Evolutionary conservation across 495 filamentous ascomycete genomes (phyloP).

Genomic region (Penicillium antarcticum): DNA sequence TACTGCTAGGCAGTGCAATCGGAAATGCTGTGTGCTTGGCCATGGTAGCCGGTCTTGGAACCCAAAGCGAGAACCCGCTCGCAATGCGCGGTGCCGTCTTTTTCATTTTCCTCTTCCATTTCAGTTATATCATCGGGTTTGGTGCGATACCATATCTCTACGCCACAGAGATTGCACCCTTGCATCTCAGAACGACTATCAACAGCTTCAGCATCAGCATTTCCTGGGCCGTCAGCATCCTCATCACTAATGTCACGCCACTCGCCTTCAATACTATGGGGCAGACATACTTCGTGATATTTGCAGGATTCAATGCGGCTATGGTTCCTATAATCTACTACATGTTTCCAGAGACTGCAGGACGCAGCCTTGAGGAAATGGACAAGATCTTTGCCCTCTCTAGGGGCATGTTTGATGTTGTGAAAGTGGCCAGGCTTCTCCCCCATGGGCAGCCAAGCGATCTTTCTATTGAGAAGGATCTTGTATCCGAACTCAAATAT

Average conservation of each 20-base stretch:
- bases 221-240: conserved; percentile 40
- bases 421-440: conserved; percentile 12
- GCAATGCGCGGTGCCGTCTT: conserved; percentile 31
- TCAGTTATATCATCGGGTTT: conserved; percentile 52
- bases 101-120: conserved; percentile 53
- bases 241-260: conserved; percentile 19
- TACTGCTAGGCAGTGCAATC: conserved; percentile 19
- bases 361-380: conserved; percentile 48
- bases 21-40: conserved; percentile 43
- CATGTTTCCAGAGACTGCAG: conserved; percentile 56
- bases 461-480: conserved; percentile 4
- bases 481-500: conserved; percentile 3
- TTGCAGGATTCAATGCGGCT: conserved; percentile 48
- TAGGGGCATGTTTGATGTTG: conserved; percentile 11
- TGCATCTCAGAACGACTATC: conserved; percentile 46
- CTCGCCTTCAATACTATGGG: conserved; percentile 19
- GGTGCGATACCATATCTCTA: conserved; percentile 53
- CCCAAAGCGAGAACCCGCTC: conserved; percentile 5
- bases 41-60: conserved; percentile 29
- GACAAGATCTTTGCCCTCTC: conserved; percentile 44
- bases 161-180: conserved; percentile 49
- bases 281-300: conserved; percentile 21
- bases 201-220: conserved; percentile 45
- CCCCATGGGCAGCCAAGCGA: conserved; percentile 6
- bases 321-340: conserved; percentile 61